Percentiles rank a stretch among this genome's conserved stretches.
phyloP scores from a whole-genome alignment of 2,329 filamentous ascomycete genomes.

The Macrophomina tecta region DNA sequence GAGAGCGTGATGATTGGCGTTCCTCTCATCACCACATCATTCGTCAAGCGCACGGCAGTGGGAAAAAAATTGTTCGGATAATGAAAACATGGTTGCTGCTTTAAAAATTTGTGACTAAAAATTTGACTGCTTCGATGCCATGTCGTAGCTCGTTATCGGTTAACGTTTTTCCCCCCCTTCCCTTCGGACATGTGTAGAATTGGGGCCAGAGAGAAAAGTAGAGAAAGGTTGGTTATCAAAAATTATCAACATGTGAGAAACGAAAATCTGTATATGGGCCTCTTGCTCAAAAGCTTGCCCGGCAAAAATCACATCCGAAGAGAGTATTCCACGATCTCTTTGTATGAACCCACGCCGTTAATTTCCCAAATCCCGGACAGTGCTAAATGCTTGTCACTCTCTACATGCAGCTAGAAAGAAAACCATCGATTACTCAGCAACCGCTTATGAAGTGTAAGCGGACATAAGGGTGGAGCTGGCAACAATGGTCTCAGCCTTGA shows the following conservation, averaged over 20 bases:
- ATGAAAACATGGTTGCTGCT: background rate
- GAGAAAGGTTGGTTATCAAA: constrained; percentile 25
- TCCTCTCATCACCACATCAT: too few relatives aligned
- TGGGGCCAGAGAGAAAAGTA: background rate
- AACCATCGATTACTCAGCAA: background rate
- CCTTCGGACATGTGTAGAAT: background rate
- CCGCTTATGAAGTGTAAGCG: constrained; percentile 25
- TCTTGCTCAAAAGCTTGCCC: background rate
- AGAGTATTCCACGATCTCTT: constrained; percentile 17
- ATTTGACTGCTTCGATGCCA: constrained; percentile 17
- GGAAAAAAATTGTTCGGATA: background rate
- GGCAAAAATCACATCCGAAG: constrained; percentile 22
- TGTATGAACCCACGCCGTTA: constrained; percentile 14
- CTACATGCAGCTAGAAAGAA: constrained; percentile 14
- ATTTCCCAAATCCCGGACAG: constrained; percentile 5
- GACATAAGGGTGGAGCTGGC: constrained; percentile 18
- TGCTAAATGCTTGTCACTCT: constrained; percentile 19
- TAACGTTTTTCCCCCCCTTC: background rate
- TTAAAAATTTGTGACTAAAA: constrained; percentile 10
- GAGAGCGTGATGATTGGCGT: too few relatives aligned
- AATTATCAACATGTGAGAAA: constrained; percentile 23
- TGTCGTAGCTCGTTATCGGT: constrained; percentile 24
- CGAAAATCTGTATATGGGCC: constrained; percentile 20
- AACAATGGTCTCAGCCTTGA: constrained; percentile 35
- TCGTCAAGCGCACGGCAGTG: background rate